Percentiles rank a stretch among this genome's conserved stretches.
These are phyloP conservation scores for Batkoa obscura DNA, from an alignment of 371 early-diverging fungal species.

Conservation along the genomic window DNA sequence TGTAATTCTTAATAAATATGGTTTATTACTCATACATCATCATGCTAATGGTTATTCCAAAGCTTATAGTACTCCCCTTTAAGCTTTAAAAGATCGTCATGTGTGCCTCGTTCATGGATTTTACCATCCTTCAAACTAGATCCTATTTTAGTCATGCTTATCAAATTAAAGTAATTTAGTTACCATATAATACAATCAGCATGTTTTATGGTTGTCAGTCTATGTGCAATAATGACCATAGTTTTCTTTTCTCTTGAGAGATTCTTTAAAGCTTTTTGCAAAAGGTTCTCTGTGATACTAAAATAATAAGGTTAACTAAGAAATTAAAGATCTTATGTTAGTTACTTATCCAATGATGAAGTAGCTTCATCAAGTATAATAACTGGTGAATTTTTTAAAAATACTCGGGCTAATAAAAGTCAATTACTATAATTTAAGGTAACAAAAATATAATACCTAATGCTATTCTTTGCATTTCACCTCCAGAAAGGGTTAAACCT, in stretches of 20 bases:
- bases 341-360: slow-evolving; percentile 13
- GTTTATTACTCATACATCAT: too few relatives aligned
- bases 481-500: slow-evolving; percentile 72
- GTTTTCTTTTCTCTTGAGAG: slow-evolving; percentile 56
- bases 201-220: slow-evolving; percentile 47
- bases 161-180: too few relatives aligned
- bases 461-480: slow-evolving; percentile 89
- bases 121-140: neutral
- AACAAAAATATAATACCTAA: slow-evolving; percentile 6
- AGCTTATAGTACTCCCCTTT: neutral
- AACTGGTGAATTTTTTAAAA: slow-evolving; percentile 55
- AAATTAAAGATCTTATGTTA: too few relatives aligned
- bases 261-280: slow-evolving; percentile 42
- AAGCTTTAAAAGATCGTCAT: neutral
- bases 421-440: neutral
- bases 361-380: slow-evolving; percentile 54
- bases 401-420: slow-evolving; percentile 39
- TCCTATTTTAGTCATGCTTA: too few relatives aligned
- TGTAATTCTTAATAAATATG: too few relatives aligned
- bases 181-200: neutral
- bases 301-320: too few relatives aligned
- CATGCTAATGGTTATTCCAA: neutral
- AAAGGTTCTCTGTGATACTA: slow-evolving; percentile 51
- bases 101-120: neutral
- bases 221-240: slow-evolving; percentile 87